Conservation (phyloP, 495 filamentous ascomycete genomes). For the Penicillium steckii region DNA sequence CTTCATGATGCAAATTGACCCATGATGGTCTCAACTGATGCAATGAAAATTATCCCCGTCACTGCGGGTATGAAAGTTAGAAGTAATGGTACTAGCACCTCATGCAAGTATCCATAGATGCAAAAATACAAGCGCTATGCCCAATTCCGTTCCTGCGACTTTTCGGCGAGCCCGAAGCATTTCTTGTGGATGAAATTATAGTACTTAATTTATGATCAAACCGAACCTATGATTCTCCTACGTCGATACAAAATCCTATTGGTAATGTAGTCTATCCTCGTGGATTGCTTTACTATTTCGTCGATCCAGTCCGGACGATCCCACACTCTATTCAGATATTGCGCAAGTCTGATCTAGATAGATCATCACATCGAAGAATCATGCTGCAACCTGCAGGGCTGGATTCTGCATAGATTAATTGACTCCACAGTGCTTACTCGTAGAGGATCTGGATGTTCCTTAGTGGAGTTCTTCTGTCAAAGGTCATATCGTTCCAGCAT, state of each 20-base stretch:
- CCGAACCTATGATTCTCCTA: neutral
- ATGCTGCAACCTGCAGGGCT: conserved; percentile 6
- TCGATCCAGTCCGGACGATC: conserved; percentile 9
- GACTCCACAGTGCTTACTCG: too few relatives aligned
- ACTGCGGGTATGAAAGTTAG: too few relatives aligned
- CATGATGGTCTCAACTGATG: conserved; percentile 4
- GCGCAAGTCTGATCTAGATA: conserved; percentile 5
- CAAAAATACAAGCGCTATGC: too few relatives aligned
- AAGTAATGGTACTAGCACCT: too few relatives aligned
- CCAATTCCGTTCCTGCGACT: too few relatives aligned
- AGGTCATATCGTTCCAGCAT: conserved; percentile 12
- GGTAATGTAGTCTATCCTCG: neutral
- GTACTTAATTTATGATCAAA: neutral
- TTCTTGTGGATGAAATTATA: neutral
- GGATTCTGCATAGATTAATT: neutral
- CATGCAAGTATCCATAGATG: too few relatives aligned
- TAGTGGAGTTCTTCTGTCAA: conserved; percentile 6
- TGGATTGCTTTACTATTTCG: neutral
- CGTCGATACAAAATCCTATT: neutral
- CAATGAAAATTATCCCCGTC: too few relatives aligned
- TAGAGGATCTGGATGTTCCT: neutral
- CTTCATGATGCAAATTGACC: conserved; percentile 3
- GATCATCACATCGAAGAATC: conserved; percentile 13
- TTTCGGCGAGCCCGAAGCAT: neutral
- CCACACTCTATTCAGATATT: conserved; percentile 10